phyloP scores from a whole-genome alignment of 305 asterid species.

The Fraxinus paxiana region DNA sequence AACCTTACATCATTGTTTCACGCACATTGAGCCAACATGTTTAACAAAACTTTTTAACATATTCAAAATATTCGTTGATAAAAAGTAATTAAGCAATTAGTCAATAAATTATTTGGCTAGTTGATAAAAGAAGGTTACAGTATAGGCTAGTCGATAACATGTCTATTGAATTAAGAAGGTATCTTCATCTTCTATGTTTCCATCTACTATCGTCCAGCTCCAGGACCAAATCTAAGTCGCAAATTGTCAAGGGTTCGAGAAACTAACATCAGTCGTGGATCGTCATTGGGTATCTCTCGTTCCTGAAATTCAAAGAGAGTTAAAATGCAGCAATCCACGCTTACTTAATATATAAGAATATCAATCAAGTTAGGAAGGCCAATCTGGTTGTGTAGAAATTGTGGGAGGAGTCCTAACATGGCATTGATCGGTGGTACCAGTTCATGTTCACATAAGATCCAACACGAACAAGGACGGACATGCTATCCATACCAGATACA shows the following conservation, averaged over 20 bases:
- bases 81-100: slow-evolving; percentile 12
- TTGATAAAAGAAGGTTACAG: background rate
- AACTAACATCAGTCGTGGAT: slow-evolving; percentile 62
- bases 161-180: slow-evolving; percentile 7
- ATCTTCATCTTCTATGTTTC: background rate
- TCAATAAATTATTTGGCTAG: slow-evolving; percentile 19
- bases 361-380: background rate
- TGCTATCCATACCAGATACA: background rate
- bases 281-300: slow-evolving; percentile 77
- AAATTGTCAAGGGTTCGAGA: slow-evolving; percentile 38
- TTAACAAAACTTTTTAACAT: background rate
- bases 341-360: background rate
- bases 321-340: background rate
- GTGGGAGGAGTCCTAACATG: background rate
- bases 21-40: background rate
- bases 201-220: slow-evolving; percentile 36
- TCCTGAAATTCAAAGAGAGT: slow-evolving; percentile 42
- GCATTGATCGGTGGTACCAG: background rate
- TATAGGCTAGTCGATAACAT: background rate
- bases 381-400: background rate
- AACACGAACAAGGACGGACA: background rate
- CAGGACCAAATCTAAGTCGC: slow-evolving; percentile 39
- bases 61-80: background rate
- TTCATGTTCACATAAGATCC: background rate
- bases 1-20: background rate